Conservation (phyloP, 768 basidiomycete genomes). For the Lentinula raphanica region DNA sequence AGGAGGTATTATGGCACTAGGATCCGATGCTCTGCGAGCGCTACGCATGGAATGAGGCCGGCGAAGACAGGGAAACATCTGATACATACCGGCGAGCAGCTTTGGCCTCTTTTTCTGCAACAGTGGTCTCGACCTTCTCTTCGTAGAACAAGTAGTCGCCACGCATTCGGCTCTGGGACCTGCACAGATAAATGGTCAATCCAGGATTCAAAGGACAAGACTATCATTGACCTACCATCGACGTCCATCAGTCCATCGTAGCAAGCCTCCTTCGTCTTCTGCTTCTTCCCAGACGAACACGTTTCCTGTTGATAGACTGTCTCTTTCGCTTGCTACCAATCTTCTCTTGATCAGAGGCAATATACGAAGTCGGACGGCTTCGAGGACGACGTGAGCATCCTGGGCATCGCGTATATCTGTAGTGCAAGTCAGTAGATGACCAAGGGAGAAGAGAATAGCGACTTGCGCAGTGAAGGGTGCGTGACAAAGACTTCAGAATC, state of each 20-base stretch:
- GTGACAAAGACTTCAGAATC: conserved; percentile 24
- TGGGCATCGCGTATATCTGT: conserved; percentile 75
- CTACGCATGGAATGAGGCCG: conserved; percentile 22
- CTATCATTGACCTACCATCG: conserved; percentile 47
- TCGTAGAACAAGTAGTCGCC: conserved; percentile 82
- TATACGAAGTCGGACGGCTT: conserved; percentile 67
- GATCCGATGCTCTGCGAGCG: conserved; percentile 57
- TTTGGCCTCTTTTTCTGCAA: conserved; percentile 74
- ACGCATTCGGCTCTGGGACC: conserved; percentile 84
- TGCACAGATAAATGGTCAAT: conserved; percentile 17
- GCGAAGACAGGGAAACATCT: not conserved
- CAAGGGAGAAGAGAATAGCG: not conserved
- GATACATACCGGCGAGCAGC: conserved; percentile 62
- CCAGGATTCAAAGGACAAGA: not conserved
- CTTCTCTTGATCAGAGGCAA: conserved; percentile 69
- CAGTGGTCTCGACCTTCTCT: conserved; percentile 76
- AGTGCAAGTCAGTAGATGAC: not conserved
- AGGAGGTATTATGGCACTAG: conserved; percentile 49
- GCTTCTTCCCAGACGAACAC: conserved; percentile 87
- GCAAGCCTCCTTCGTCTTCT: conserved; percentile 56
- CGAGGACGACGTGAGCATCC: conserved; percentile 71
- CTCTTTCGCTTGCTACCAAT: conserved; percentile 64
- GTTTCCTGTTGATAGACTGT: conserved; percentile 65
- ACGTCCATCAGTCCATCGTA: conserved; percentile 80
- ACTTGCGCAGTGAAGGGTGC: conserved; percentile 45